Evolutionary conservation across 2,329 filamentous ascomycete species (phyloP), one percentile per base, ranked within the genome.

Genomic region (Aspergillus fructus): DNA sequence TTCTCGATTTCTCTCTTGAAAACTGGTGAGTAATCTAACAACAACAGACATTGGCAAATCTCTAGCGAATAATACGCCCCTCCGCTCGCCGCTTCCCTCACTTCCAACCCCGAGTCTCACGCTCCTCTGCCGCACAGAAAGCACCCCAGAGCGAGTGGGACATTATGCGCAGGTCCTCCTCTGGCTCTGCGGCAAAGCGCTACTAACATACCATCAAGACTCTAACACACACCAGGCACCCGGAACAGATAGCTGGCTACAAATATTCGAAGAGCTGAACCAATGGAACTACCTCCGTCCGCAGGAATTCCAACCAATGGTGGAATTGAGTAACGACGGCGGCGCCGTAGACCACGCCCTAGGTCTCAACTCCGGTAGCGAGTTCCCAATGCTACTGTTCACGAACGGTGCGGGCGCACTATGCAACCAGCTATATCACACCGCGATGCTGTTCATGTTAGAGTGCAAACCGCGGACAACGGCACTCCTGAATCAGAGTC

Each of bases 391-490:
- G 0, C 66, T 83, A 17, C 66, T 83, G 0, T 82, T 80, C 61
- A 76, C 77, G 4, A 78, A 76, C 47, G 76, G 75, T 1, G 73
- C 77, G 0, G 78, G 74, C 0, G 66, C 74, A 4, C 73, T 79
- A 2, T 75, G 75, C 3, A 85, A 84, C 59, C 82, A 84, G 62
- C 70, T 85, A 3, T 85, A 83, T 62, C 83, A 85, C 61, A 82
- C 82, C 1, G 80, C 81, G 2, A 81, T 82, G 72, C 66, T 84
- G 7, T 65, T 84, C 0, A 68, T 85, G 55, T 74, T 85, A 17
- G 79, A 79, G 55, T 76, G 79, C 62, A 79, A 78, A 58, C 82
- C 83, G 17, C 75, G 78, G 4, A 79, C 76, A 3, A 66, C 77
- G 13, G 45, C 45, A 4, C 68, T 67, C 7, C 64, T 70, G 1